Evolutionary conservation across 2,329 filamentous ascomycete genomes (phyloP), one percentile per base, ranked within the genome.

Genomic region (Triangularia setosa): DNA sequence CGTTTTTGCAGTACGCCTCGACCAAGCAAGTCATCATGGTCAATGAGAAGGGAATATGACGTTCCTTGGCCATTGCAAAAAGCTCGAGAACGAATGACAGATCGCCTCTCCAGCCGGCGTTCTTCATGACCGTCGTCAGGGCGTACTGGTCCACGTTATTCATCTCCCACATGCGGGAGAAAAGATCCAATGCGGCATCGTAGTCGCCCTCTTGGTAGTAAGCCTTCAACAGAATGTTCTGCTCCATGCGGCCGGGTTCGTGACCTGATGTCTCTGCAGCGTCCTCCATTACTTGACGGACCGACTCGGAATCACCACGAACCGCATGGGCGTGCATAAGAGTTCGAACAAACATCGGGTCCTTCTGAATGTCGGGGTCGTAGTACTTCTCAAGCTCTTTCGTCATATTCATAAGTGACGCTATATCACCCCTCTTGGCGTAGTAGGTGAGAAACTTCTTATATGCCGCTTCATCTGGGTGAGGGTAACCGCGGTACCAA

Each of bases 191-290:
- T 12, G 88, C 89, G 5, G 85, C 84, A n/a, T 86, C 80, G 53
- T 91, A 83, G 72, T 95, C 87, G 57, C 86, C 82, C 0, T 84
- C 83, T 69, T 86, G 87, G 18, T 83, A 82, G 75, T 93, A 85
- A 2, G 90, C 88, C 71, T 89, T 86, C 55, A 98, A 80, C 27
- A 97, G 76, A 23, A 88, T 87, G 72, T 96, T 96, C 89, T 90
- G 96, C 67, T 84, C 86, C 35, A 80, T 74, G 1, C 83, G 74
- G 67, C 87, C 85, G 6, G 88, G 89, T 52, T 79, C 23, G 2
- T 16, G 90, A 70, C 0, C 79, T 76, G 70, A 87, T 88, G 58
- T 6, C 77, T 70, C 24, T 74, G 73, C 63, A 95, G 85, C n/a
- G 16, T 82, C 79, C 56, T 85, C 73, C 66, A 97, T 90, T 35